Evolutionary conservation across 805 yeast species (phyloP).

Genomic region (Sporopachydermia quercuum): DNA sequence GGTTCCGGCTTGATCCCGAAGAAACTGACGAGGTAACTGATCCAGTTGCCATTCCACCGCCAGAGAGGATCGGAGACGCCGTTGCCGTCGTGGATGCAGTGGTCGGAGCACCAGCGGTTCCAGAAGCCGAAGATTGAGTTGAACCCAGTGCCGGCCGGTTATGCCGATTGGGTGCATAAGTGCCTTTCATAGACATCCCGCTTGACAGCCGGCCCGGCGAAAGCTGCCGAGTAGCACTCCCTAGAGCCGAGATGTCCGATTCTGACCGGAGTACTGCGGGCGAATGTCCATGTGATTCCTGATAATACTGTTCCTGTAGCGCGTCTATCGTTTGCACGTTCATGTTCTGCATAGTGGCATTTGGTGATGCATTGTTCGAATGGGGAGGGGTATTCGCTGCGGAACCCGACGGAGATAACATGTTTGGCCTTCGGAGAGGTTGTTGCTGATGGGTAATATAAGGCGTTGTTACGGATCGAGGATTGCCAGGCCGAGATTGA

Average conservation of each 20-base stretch:
- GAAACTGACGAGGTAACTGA: background rate
- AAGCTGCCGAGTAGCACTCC: background rate
- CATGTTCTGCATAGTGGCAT: too few species aligned
- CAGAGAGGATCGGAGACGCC: background rate
- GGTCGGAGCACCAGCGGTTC: background rate
- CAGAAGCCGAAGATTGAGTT: background rate
- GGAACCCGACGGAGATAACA: too few species aligned
- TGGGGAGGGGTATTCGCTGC: too few species aligned
- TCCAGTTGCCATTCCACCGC: background rate
- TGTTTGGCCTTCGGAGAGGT: too few species aligned
- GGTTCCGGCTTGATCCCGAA: background rate
- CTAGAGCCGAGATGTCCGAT: too few species aligned
- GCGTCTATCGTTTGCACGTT: background rate
- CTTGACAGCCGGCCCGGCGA: background rate
- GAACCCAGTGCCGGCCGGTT: background rate
- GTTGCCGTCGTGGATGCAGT: background rate
- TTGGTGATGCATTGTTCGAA: too few species aligned
- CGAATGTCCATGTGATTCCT: background rate
- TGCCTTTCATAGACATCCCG: background rate
- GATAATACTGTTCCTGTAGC: conserved; percentile 1
- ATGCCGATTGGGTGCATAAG: background rate
- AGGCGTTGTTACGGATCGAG: too few species aligned
- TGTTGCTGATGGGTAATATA: too few species aligned
- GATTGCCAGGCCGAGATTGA: too few species aligned
- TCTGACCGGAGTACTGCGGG: too few species aligned